Percentiles rank a stretch among this genome's conserved stretches.
Evolutionary conservation across 1,284 basidiomycete species (phyloP).

Genomic region (Albatrellus sp.): DNA sequence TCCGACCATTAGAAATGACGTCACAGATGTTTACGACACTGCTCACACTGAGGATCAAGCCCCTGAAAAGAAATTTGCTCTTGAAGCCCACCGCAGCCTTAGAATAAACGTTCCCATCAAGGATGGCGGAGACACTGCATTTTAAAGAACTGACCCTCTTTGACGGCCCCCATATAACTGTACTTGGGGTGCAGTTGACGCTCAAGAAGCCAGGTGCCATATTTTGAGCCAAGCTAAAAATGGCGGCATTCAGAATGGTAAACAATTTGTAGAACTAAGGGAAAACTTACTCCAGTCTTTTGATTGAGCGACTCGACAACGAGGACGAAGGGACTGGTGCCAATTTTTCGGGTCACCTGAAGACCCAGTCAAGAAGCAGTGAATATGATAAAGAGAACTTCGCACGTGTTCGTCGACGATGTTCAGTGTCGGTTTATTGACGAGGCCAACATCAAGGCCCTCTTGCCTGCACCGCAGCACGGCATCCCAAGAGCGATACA

Average conservation of each 20-base stretch:
- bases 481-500: slow-evolving; percentile 72
- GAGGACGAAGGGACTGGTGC: slow-evolving; percentile 62
- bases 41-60: slow-evolving; percentile 60
- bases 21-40: slow-evolving; percentile 3
- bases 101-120: not conserved
- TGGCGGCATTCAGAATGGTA: not conserved
- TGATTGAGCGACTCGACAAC: slow-evolving; percentile 79
- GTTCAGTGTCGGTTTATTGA: slow-evolving; percentile 78
- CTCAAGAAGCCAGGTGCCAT: slow-evolving; percentile 76
- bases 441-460: slow-evolving; percentile 68
- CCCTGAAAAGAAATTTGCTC: slow-evolving; percentile 73
- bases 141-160: slow-evolving; percentile 41
- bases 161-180: slow-evolving; percentile 67
- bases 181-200: slow-evolving; percentile 70
- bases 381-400: not conserved
- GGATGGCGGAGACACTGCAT: slow-evolving; percentile 1
- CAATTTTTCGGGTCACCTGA: slow-evolving; percentile 59
- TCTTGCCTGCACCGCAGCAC: slow-evolving; percentile 58
- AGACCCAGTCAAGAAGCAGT: not conserved
- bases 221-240: slow-evolving; percentile 63
- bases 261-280: not conserved
- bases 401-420: slow-evolving; percentile 66
- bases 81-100: slow-evolving; percentile 64
- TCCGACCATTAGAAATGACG: slow-evolving; percentile 7
- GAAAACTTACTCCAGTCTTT: slow-evolving; percentile 61